Conservation (phyloP, 2,329 filamentous ascomycete species). For the Colletotrichum noveboracense region DNA sequence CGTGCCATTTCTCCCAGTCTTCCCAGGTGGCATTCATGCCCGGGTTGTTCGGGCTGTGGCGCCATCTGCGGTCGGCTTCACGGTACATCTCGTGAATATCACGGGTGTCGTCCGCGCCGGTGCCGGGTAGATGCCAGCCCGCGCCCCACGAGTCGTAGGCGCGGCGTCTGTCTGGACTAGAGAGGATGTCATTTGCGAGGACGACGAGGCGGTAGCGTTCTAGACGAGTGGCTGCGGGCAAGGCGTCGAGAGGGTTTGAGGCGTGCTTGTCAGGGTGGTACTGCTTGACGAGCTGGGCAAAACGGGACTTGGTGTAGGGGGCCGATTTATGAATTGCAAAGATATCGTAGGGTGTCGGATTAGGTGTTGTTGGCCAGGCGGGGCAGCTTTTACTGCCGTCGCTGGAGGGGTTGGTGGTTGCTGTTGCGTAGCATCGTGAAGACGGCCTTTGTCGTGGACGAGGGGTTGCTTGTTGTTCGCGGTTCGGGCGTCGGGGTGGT, state of each 20-base stretch:
- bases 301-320: conserved; percentile 82
- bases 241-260: conserved; percentile 27
- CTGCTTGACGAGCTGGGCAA: conserved; percentile 91
- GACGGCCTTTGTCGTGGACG: neutral
- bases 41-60: conserved; percentile 50
- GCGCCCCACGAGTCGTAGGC: conserved; percentile 83
- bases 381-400: conserved; percentile 1
- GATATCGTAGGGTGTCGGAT: conserved; percentile 90
- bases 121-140: conserved; percentile 67
- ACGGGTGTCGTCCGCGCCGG: conserved; percentile 58
- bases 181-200: conserved; percentile 86
- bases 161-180: conserved; percentile 76
- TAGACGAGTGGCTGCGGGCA: conserved; percentile 63
- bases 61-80: conserved; percentile 53
- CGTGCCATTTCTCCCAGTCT: conserved; percentile 88
- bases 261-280: conserved; percentile 84
- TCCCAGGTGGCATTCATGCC: conserved; percentile 92
- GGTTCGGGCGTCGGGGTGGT: conserved; percentile 10
- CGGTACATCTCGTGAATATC: conserved; percentile 40
- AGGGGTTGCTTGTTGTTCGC: neutral
- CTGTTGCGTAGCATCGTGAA: conserved; percentile 9
- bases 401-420: neutral
- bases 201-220: conserved; percentile 91
- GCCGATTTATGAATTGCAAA: conserved; percentile 61
- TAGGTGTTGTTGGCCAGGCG: conserved; percentile 51